These are phyloP conservation scores for Excoecaria agallocha DNA, from an alignment of 345 rosid genomes.

Conservation along the genomic window DNA sequence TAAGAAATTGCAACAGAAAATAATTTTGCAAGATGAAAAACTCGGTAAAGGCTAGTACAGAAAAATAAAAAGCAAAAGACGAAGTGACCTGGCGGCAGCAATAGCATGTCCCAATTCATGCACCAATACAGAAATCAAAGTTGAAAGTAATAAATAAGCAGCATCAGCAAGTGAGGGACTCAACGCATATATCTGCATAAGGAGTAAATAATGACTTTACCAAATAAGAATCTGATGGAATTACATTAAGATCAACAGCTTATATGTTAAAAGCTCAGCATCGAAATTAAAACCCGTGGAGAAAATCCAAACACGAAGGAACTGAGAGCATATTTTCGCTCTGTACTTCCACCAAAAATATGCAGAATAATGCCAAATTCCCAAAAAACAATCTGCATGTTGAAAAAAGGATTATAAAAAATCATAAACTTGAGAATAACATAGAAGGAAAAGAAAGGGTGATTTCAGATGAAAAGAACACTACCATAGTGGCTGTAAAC, in stretches of 20 bases:
- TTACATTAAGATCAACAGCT: neutral
- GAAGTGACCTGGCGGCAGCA: conserved; percentile 76
- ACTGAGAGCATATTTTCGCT: neutral
- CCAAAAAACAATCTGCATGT: conserved; percentile 36
- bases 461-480: neutral
- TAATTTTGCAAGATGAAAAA: neutral
- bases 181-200: conserved; percentile 36
- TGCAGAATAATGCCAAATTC: conserved; percentile 15
- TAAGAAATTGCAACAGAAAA: neutral
- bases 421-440: neutral
- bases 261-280: neutral
- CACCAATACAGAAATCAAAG: conserved; percentile 63
- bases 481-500: conserved; percentile 43
- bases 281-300: conserved; percentile 13
- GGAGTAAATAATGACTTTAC: neutral
- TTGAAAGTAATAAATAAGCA: conserved; percentile 46
- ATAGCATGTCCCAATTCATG: conserved; percentile 92
- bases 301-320: conserved; percentile 28
- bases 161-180: conserved; percentile 52
- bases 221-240: neutral
- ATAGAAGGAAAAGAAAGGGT: neutral
- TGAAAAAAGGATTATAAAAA: conserved; percentile 4
- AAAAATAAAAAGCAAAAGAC: neutral
- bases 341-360: conserved; percentile 9
- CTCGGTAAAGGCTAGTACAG: neutral